Conservation (phyloP, 345 rosid genomes). For the Citrus trifoliata region DNA sequence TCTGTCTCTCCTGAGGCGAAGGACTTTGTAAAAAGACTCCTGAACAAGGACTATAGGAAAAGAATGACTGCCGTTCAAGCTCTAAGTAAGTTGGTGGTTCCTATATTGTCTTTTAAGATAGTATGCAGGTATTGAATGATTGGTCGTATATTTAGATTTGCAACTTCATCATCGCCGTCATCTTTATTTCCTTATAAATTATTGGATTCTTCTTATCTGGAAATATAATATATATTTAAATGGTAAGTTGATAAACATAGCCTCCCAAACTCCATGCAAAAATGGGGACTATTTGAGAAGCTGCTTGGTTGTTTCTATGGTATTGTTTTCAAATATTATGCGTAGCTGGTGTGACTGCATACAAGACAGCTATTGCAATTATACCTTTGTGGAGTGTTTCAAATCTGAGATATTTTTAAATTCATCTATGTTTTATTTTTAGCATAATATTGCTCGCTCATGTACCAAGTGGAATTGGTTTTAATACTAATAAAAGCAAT, state of each 20-base stretch:
- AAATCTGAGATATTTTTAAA: neutral
- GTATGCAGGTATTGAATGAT: neutral
- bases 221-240: neutral
- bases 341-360: neutral
- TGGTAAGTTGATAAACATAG: neutral
- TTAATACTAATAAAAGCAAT: neutral
- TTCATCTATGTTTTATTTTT: neutral
- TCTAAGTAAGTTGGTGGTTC: constrained; percentile 48
- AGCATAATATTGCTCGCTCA: neutral
- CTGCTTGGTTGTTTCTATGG: neutral
- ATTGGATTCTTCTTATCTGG: neutral
- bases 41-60: constrained; percentile 80
- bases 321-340: neutral
- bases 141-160: neutral
- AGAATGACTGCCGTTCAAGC: constrained; percentile 90
- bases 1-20: constrained; percentile 68
- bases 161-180: neutral
- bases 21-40: constrained; percentile 80
- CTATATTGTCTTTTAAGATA: neutral
- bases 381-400: neutral
- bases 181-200: neutral
- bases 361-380: neutral
- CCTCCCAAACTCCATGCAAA: neutral
- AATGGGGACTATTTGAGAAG: neutral
- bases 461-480: neutral